phyloP scores from a whole-genome alignment of 148 eudicot genomes.

The Limonium bicolor region DNA sequence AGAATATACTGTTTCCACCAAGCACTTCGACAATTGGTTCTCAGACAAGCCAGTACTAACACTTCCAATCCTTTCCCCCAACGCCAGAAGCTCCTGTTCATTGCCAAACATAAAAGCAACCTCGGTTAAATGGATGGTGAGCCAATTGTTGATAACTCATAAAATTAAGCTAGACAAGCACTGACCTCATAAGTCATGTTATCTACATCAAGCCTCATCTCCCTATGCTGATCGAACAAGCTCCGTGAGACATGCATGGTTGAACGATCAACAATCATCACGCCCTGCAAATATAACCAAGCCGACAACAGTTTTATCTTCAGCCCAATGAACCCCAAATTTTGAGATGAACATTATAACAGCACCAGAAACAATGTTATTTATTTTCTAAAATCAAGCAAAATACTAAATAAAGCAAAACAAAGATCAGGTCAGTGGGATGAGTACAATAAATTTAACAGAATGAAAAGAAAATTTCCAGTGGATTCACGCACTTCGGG shows the following conservation, averaged over 20 bases:
- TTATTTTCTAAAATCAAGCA: too few relatives aligned
- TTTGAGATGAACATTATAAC: too few relatives aligned
- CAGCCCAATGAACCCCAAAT: neutral
- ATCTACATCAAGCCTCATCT: constrained; percentile 82
- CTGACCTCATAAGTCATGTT: constrained; percentile 41
- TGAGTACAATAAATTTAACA: too few relatives aligned
- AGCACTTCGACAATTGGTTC: constrained; percentile 34
- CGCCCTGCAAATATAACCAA: constrained; percentile 29
- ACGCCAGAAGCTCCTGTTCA: constrained; percentile 72
- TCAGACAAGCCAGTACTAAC: constrained; percentile 77
- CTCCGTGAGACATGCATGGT: constrained; percentile 39
- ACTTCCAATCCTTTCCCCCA: constrained; percentile 85
- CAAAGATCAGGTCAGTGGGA: too few relatives aligned
- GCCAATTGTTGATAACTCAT: too few relatives aligned
- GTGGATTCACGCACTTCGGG: constrained; percentile 30
- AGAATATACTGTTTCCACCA: constrained; percentile 58
- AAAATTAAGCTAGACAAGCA: neutral
- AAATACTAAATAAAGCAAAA: too few relatives aligned
- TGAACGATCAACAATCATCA: constrained; percentile 44
- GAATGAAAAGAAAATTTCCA: neutral
- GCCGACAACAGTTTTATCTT: neutral
- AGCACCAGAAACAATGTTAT: too few relatives aligned
- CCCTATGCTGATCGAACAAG: constrained; percentile 58
- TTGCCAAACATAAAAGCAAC: constrained; percentile 3
- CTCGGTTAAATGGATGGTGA: too few relatives aligned